These are phyloP conservation scores for Vigna angularis DNA, from an alignment of 306 rosid genomes.

Conservation along the genomic window DNA sequence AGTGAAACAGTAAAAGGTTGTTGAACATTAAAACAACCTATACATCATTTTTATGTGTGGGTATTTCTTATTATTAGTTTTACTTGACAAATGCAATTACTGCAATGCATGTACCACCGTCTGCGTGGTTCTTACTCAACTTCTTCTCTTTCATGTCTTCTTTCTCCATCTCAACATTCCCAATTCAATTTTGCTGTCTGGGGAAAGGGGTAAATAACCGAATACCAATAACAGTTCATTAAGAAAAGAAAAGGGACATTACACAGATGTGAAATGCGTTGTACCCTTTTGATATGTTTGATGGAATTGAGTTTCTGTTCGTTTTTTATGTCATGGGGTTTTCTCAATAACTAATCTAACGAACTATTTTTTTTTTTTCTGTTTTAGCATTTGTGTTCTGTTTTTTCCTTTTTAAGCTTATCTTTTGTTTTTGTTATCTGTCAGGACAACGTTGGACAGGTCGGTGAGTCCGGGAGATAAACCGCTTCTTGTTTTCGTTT, in stretches of 20 bases:
- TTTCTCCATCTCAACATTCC: constrained; percentile 11
- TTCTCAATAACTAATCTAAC: constrained; percentile 42
- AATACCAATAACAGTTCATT: neutral
- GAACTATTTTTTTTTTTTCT: neutral
- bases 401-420: constrained; percentile 39
- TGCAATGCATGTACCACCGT: neutral
- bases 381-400: neutral
- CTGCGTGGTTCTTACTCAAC: constrained; percentile 30
- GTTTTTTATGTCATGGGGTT: neutral
- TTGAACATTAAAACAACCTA: constrained; percentile 25
- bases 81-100: neutral
- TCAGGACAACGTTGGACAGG: constrained; percentile 51
- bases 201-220: constrained; percentile 1
- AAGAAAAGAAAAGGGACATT: neutral
- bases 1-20: constrained; percentile 30
- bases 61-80: constrained; percentile 38
- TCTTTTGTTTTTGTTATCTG: constrained; percentile 45
- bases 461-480: constrained; percentile 45
- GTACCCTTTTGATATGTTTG: constrained; percentile 12
- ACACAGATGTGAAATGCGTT: neutral
- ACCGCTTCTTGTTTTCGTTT: constrained; percentile 40
- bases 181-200: neutral
- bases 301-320: constrained; percentile 18
- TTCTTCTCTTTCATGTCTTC: constrained; percentile 5
- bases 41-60: constrained; percentile 34